Conservation (phyloP, 129 eudicot species). For the Gnaphalium uliginosum region DNA sequence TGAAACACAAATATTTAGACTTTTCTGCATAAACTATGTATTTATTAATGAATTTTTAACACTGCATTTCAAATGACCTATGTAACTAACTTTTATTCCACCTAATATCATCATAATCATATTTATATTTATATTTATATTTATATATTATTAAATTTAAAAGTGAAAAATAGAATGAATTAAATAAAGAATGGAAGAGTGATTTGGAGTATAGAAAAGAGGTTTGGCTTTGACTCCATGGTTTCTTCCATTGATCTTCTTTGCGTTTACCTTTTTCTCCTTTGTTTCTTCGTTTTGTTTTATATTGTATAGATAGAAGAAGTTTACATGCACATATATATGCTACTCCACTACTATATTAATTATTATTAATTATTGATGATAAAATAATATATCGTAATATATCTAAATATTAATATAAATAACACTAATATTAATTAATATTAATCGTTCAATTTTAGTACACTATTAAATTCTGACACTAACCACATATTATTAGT, state of each 20-base stretch:
- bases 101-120: neutral
- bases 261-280: conserved; percentile 45
- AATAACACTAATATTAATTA: neutral
- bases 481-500: too few species aligned
- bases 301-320: conserved; percentile 16
- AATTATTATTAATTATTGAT: neutral
- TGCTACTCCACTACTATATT: conserved; percentile 21
- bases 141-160: neutral
- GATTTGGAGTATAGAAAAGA: conserved; percentile 34
- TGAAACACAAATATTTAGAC: neutral
- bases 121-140: neutral
- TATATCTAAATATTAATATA: too few species aligned
- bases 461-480: too few species aligned
- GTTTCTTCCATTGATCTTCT: conserved; percentile 46
- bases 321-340: conserved; percentile 25
- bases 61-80: neutral
- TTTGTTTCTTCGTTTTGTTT: conserved; percentile 47
- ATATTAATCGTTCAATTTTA: neutral
- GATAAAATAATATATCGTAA: too few species aligned
- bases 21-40: too few species aligned
- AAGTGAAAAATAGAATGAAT: neutral
- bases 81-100: neutral
- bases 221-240: conserved; percentile 41
- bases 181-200: conserved; percentile 29
- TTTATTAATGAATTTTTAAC: neutral